Evolutionary conservation across 2,329 filamentous ascomycete species (phyloP).

Genomic region (Scytalidium lignicola): DNA sequence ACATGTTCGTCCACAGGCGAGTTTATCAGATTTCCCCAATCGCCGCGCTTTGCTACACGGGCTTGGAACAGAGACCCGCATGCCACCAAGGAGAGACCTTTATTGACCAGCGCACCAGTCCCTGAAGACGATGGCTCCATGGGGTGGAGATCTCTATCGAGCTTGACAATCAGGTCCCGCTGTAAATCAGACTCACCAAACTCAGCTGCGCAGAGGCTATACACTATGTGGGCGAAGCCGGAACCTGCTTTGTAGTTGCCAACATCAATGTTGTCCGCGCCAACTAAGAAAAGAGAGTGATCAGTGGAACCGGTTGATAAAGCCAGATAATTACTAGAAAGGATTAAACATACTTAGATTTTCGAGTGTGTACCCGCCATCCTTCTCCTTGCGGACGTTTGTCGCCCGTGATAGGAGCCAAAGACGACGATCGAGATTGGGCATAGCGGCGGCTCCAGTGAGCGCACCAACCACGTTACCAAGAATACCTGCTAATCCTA

Average conservation of each 20-base stretch:
- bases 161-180: constrained; percentile 1
- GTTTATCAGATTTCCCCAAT: constrained; percentile 2
- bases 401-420: constrained; percentile 4
- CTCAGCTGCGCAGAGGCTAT: constrained; percentile 5
- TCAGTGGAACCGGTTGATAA: no score
- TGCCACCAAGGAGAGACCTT: constrained; percentile 4
- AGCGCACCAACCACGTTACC: constrained; percentile 8
- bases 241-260: constrained; percentile 10
- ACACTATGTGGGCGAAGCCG: constrained; percentile 1
- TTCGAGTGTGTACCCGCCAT: constrained; percentile 2
- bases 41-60: neutral
- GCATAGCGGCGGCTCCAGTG: constrained; percentile 2
- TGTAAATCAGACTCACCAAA: constrained; percentile 8
- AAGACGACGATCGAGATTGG: constrained; percentile 6
- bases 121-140: neutral
- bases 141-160: constrained; percentile 5
- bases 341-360: neutral
- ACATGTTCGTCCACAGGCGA: neutral
- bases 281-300: neutral
- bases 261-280: constrained; percentile 12
- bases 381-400: constrained; percentile 1
- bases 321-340: no score
- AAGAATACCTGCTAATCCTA: constrained; percentile 1
- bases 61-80: no score
- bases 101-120: constrained; percentile 3